These are phyloP conservation scores for Cutaneotrichosporon sp. DNA, from an alignment of 1,284 basidiomycete species.

Conservation along the genomic window DNA sequence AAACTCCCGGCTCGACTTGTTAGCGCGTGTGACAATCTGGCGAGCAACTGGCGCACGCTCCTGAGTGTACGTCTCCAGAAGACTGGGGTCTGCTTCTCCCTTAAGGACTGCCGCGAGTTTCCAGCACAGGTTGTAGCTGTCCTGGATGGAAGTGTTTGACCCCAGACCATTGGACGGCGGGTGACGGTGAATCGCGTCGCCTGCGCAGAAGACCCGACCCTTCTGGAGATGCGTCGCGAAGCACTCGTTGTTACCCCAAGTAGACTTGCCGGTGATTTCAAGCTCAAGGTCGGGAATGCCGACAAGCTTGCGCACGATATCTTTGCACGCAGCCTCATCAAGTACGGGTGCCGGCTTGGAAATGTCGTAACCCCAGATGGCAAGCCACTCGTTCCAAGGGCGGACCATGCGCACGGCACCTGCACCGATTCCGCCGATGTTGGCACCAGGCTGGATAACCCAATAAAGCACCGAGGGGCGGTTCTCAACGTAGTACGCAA, in stretches of 20 bases:
- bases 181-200: conserved; percentile 19
- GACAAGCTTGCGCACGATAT: conserved; percentile 13
- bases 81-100: conserved; percentile 8
- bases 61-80: conserved; percentile 12
- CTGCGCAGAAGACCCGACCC: conserved; percentile 16
- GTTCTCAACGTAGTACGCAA: conserved; percentile 5
- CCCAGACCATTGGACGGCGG: conserved; percentile 18
- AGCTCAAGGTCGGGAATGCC: conserved; percentile 18
- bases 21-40: conserved; percentile 20
- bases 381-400: conserved; percentile 20
- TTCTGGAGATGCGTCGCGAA: conserved; percentile 14
- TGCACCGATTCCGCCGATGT: conserved; percentile 17
- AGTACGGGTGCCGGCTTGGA: conserved; percentile 9
- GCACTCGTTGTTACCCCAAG: conserved; percentile 19
- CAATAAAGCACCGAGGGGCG: conserved; percentile 17
- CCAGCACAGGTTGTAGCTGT: conserved; percentile 19
- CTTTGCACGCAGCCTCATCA: conserved; percentile 7
- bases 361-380: conserved; percentile 17
- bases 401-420: conserved; percentile 18
- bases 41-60: conserved; percentile 17
- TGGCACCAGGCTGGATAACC: conserved; percentile 19
- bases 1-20: conserved; percentile 17
- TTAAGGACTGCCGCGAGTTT: conserved; percentile 12
- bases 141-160: conserved; percentile 19
- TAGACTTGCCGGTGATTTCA: conserved; percentile 17